phyloP scores from a whole-genome alignment of 2,329 filamentous ascomycete species.

The Salinomyces thailandicus region DNA sequence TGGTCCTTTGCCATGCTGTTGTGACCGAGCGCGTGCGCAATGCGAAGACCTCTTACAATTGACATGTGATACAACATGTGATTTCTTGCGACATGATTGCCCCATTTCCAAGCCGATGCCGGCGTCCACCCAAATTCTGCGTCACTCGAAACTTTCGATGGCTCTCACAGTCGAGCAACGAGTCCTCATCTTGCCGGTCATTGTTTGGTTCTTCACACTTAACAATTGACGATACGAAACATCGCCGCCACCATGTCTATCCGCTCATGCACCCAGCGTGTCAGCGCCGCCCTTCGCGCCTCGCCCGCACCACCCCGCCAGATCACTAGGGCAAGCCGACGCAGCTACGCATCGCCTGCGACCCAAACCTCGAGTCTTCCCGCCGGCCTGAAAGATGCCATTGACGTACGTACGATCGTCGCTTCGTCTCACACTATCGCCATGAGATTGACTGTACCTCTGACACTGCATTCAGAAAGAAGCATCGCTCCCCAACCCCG shows the following conservation, averaged over 20 bases:
- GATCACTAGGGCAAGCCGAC: conserved; percentile 7
- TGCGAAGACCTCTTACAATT: too few relatives aligned
- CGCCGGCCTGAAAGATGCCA: conserved; percentile 30
- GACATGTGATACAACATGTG: too few relatives aligned
- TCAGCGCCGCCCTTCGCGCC: conserved; percentile 10
- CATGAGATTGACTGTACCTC: too few relatives aligned
- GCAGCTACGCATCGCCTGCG: conserved; percentile 29
- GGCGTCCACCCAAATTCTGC: neutral
- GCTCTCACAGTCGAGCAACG: neutral
- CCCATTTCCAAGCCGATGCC: neutral
- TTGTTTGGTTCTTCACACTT: neutral
- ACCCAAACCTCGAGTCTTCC: conserved; percentile 33
- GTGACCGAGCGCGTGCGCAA: too few relatives aligned
- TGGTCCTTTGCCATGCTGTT: too few relatives aligned
- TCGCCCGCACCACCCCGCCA: conserved; percentile 1
- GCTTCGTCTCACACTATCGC: neutral
- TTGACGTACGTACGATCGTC: conserved; percentile 25
- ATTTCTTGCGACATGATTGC: too few relatives aligned
- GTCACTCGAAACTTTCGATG: conserved; percentile 1
- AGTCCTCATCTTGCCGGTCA: neutral
- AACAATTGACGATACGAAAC: neutral
- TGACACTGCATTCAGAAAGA: conserved; percentile 37
- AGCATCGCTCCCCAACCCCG: conserved; percentile 52
- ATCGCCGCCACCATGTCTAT: conserved; percentile 12
- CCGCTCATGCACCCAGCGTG: conserved; percentile 14